These are phyloP conservation scores for Oldenlandia corymbosa DNA, from an alignment of 257 asterid genomes.

Conservation along the genomic window DNA sequence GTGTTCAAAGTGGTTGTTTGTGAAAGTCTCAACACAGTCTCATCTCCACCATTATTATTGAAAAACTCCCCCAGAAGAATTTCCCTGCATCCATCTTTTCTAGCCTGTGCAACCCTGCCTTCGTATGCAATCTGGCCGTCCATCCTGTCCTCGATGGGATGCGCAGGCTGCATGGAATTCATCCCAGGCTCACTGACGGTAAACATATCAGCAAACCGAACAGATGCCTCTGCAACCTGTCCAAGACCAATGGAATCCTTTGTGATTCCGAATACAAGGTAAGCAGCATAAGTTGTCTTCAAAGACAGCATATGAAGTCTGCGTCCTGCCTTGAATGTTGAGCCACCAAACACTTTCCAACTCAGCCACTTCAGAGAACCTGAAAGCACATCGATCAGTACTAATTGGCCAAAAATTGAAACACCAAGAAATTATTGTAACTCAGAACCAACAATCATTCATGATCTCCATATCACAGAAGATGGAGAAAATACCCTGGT, in stretches of 20 bases:
- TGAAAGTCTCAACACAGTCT: constrained; percentile 8
- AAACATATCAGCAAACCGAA: constrained; percentile 21
- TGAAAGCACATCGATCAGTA: no score
- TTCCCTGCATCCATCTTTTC: constrained; percentile 31
- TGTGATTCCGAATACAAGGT: constrained; percentile 38
- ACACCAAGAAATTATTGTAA: no score
- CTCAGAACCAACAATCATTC: no score
- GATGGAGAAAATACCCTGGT: constrained; percentile 30
- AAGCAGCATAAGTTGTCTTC: constrained; percentile 42
- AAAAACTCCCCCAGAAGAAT: constrained; percentile 29
- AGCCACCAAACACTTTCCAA: constrained; percentile 53
- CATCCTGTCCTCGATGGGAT: background rate
- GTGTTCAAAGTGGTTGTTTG: constrained; percentile 10
- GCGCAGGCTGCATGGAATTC: no score
- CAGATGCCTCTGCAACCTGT: constrained; percentile 24
- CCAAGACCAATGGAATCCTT: constrained; percentile 36
- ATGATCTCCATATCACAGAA: no score
- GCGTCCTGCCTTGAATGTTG: constrained; percentile 45
- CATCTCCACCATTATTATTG: constrained; percentile 18
- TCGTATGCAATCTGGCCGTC: background rate
- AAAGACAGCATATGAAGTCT: constrained; percentile 30
- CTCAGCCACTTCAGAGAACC: constrained; percentile 67
- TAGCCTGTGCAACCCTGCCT: background rate
- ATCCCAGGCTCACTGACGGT: background rate
- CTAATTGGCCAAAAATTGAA: no score